Evolutionary conservation across 768 basidiomycete genomes (phyloP), one percentile per base, ranked within the genome.

Genomic region (Tylopilus plumbeoviolaceoides): DNA sequence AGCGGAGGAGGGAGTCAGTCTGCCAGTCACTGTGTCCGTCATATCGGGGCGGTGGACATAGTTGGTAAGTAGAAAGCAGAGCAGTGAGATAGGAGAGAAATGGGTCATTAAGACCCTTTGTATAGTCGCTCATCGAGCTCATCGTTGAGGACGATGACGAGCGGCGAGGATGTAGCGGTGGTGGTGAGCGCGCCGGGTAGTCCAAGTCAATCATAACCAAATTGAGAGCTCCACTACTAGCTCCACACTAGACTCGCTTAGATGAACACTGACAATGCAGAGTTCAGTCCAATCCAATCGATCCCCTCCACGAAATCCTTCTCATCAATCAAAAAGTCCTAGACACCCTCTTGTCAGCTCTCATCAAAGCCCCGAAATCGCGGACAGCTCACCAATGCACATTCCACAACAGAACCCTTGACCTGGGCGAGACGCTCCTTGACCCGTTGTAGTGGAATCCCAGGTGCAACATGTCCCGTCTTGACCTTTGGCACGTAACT

Each of bases 281-380:
- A 89, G 69, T 90, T 85, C 35, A 90, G 70, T 5, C 79, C 84
- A 17, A 65, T 73, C 90, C 90, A 92, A 50, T 88, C 85, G 1
- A 82, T 73, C 0, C 85, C 85, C 54, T 78, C 77, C 12, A 83
- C 80, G 45, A 92, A 82, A 2, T 81, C 82, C 59, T 81, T 83
- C 56, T 91, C 80, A 54, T 91, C 89, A 45, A 89, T 89, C 44
- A 94, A 73, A 78, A 93, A 94, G 67, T 92, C 86, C 89, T 90
- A 59, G 20, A 47, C 10, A 47, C 42, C 48, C 30, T 49, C 35
- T 53, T 35, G 50, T 53, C 31, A 56, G 60, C 30, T 46, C 41
- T n/a, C 7, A 43, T 44, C 40, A 38, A 48, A 53, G 7, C 12
- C 31, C 30, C 18, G 2, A 51, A 11, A 39, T 41, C 43, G 48